Evolutionary conservation across 345 rosid genomes (phyloP).

Genomic region (Ceriops decandra): DNA sequence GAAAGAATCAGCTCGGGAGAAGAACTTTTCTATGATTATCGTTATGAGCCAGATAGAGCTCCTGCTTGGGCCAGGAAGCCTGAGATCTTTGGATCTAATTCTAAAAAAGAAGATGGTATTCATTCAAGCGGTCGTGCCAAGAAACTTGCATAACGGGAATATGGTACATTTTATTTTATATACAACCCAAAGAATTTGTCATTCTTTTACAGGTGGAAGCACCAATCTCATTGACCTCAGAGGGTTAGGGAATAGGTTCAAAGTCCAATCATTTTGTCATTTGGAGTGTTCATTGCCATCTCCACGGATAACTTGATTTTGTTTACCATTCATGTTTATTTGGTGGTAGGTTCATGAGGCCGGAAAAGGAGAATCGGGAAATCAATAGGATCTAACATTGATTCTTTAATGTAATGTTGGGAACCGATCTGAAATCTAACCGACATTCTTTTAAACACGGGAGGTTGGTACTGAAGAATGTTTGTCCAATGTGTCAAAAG

Average conservation of each 20-base stretch:
- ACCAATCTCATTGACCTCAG: constrained; percentile 30
- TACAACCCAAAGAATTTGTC: constrained; percentile 8
- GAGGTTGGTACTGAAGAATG: not conserved
- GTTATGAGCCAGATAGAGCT: constrained; percentile 94
- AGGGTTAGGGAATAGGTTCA: constrained; percentile 12
- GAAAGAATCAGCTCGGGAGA: constrained; percentile 86
- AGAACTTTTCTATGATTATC: constrained; percentile 90
- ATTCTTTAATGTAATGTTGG: not conserved
- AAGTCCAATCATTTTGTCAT: constrained; percentile 22
- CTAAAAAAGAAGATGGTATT: constrained; percentile 73
- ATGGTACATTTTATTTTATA: constrained; percentile 15
- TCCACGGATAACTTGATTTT: constrained; percentile 28
- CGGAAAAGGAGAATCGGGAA: constrained; percentile 7
- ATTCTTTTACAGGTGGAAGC: constrained; percentile 36
- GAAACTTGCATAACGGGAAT: constrained; percentile 69
- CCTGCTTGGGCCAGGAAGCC: constrained; percentile 99
- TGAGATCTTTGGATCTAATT: constrained; percentile 75
- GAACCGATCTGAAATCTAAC: not conserved
- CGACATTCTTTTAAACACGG: not conserved
- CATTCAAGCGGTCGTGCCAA: constrained; percentile 87
- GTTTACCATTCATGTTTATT: constrained; percentile 18
- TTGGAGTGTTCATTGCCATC: constrained; percentile 38
- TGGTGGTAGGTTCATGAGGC: constrained; percentile 9
- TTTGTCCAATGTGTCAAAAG: not conserved
- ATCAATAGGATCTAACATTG: constrained; percentile 12